Conservation (phyloP, 2,329 filamentous ascomycete species). For the Penicillium sp. region DNA sequence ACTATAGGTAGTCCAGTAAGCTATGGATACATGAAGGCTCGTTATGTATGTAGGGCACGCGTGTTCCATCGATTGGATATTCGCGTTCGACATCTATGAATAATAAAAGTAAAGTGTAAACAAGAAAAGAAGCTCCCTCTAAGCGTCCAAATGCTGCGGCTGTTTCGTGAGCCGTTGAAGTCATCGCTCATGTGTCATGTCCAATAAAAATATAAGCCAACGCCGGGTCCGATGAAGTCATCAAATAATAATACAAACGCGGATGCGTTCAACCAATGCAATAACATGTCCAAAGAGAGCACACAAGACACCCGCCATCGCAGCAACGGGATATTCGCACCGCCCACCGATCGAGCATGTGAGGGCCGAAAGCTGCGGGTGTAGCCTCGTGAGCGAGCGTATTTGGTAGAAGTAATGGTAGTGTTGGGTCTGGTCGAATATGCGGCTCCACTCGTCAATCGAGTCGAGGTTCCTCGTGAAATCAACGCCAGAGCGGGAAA, state of each 20-base stretch:
- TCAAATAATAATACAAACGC: conserved; percentile 20
- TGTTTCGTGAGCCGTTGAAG: conserved; percentile 6
- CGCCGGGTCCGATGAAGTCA: conserved; percentile 19
- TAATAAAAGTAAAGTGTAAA: conserved; percentile 2
- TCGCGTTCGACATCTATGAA: not conserved
- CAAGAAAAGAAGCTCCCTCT: conserved; percentile 5
- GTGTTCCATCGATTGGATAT: not conserved
- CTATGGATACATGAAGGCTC: not conserved
- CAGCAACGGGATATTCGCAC: conserved; percentile 14
- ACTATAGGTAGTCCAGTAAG: not conserved
- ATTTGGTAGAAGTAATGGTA: not conserved
- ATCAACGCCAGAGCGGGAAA: conserved; percentile 46
- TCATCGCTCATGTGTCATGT: conserved; percentile 10
- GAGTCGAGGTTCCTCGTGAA: conserved; percentile 4
- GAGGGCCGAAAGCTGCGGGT: conserved; percentile 1
- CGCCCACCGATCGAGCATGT: conserved; percentile 18
- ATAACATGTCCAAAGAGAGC: conserved; percentile 20
- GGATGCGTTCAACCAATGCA: conserved; percentile 17
- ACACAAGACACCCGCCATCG: conserved; percentile 20
- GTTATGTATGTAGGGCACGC: not conserved
- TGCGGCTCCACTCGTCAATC: not conserved
- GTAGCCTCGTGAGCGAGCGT: conserved; percentile 1
- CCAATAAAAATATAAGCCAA: conserved; percentile 9
- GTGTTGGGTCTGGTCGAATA: not conserved
- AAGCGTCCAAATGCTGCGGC: conserved; percentile 16